Conservation (phyloP, 208 protist species). For the Naegleria lovaniensis region DNA sequence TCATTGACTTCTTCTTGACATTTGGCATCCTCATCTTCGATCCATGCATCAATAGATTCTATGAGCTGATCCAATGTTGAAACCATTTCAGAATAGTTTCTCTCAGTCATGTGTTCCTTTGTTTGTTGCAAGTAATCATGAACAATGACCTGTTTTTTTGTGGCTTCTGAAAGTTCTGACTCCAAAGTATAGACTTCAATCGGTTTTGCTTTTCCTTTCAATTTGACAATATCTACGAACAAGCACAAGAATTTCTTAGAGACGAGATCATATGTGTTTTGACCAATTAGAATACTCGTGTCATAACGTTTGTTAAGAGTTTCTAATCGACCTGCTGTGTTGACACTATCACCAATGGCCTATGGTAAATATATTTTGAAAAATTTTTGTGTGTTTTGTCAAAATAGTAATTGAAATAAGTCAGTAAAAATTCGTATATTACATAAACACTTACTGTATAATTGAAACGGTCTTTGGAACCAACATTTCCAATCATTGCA, state of each 20-base stretch:
- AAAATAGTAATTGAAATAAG: too few species aligned
- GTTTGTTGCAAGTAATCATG: neutral
- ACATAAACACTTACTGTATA: conserved; percentile 32
- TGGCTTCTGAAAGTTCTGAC: neutral
- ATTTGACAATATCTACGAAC: neutral
- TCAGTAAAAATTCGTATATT: too few species aligned
- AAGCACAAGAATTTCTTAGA: neutral
- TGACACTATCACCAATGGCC: conserved; percentile 36
- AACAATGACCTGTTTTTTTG: neutral
- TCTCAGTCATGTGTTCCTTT: neutral
- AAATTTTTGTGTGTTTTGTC: too few species aligned
- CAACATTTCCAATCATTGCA: conserved; percentile 29
- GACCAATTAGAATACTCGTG: neutral
- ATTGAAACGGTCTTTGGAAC: conserved; percentile 21
- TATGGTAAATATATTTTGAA: too few species aligned
- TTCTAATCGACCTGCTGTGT: conserved; percentile 5
- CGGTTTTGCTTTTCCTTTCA: neutral
- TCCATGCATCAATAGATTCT: neutral
- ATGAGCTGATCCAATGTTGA: neutral
- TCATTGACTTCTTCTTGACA: neutral
- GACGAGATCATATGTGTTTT: neutral
- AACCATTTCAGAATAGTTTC: neutral
- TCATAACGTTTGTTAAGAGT: conserved; percentile 21
- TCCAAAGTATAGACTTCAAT: neutral
- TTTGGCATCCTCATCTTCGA: neutral